Evolutionary conservation across 257 asterid species (phyloP).

Genomic region (Anisodus acutangulus): DNA sequence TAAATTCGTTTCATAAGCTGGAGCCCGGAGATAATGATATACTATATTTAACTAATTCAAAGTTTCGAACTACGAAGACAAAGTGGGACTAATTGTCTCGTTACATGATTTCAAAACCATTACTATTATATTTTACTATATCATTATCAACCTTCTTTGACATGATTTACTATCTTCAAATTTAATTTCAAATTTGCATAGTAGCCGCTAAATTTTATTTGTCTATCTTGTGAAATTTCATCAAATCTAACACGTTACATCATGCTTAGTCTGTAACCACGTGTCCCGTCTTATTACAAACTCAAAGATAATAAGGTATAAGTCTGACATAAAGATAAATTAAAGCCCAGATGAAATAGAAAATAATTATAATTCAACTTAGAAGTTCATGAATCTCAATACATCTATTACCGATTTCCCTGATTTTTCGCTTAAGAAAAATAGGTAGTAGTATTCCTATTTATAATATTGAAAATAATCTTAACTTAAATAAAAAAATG

Average conservation of each 20-base stretch:
- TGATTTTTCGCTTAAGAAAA: too few species aligned
- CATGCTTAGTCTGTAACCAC: background rate
- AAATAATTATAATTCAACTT: too few species aligned
- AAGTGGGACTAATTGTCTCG: background rate
- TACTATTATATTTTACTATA: background rate
- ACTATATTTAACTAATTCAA: too few species aligned
- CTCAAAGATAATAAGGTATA: background rate
- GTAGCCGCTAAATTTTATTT: background rate
- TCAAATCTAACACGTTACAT: background rate
- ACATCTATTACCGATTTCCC: too few species aligned
- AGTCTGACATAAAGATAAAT: too few species aligned
- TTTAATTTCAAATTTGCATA: background rate
- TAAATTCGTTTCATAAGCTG: background rate
- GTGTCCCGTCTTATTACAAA: constrained; percentile 9
- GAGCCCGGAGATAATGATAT: too few species aligned
- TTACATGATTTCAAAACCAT: background rate
- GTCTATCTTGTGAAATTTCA: background rate
- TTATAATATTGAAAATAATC: too few species aligned
- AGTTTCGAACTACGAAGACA: background rate
- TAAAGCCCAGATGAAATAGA: too few species aligned
- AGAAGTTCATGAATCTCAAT: too few species aligned
- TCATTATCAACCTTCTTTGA: background rate
- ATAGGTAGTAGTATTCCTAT: too few species aligned
- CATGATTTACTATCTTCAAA: background rate
- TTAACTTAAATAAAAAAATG: too few species aligned